These are phyloP conservation scores for Blastomyces silverae DNA, from an alignment of 2,329 filamentous ascomycete genomes.

Conservation along the genomic window DNA sequence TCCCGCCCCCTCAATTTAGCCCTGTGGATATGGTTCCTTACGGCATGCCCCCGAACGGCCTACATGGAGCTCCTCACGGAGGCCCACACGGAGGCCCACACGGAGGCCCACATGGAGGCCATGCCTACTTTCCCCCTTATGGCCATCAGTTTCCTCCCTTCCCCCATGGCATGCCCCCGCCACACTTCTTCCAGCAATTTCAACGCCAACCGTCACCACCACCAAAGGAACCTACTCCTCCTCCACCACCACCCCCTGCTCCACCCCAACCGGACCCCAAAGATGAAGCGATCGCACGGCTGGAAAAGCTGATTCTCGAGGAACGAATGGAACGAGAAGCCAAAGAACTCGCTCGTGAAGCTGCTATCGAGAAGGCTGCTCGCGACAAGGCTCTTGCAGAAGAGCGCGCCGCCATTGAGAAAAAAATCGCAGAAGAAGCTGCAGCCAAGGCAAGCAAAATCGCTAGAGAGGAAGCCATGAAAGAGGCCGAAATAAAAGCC, in stretches of 20 bases:
- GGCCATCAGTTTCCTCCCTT: slow-evolving; percentile 31
- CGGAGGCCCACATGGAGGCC: slow-evolving; percentile 4
- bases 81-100: not conserved
- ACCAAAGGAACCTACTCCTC: slow-evolving; percentile 24
- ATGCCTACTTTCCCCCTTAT: slow-evolving; percentile 24
- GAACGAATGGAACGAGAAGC: slow-evolving; percentile 39
- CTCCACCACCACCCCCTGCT: slow-evolving; percentile 25
- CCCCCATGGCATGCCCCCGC: slow-evolving; percentile 32
- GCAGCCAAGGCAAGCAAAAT: slow-evolving; percentile 30
- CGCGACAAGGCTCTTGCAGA: slow-evolving; percentile 33
- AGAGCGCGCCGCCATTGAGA: slow-evolving; percentile 36
- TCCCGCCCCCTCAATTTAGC: slow-evolving; percentile 26
- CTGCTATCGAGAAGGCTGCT: slow-evolving; percentile 49
- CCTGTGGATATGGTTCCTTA: slow-evolving; percentile 38
- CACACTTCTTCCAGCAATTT: slow-evolving; percentile 34
- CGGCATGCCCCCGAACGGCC: slow-evolving; percentile 28
- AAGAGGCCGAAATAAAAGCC: slow-evolving; percentile 44
- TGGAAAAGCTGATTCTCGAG: slow-evolving; percentile 52
- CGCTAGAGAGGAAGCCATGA: slow-evolving; percentile 42
- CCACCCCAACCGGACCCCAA: slow-evolving; percentile 40
- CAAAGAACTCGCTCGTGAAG: slow-evolving; percentile 36
- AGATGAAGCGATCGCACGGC: slow-evolving; percentile 54
- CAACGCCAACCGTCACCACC: slow-evolving; percentile 27
- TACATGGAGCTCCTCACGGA: not conserved
- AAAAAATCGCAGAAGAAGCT: slow-evolving; percentile 39